phyloP scores from a whole-genome alignment of 2,329 filamentous ascomycete genomes.

The Torrubiella hemipterigena region DNA sequence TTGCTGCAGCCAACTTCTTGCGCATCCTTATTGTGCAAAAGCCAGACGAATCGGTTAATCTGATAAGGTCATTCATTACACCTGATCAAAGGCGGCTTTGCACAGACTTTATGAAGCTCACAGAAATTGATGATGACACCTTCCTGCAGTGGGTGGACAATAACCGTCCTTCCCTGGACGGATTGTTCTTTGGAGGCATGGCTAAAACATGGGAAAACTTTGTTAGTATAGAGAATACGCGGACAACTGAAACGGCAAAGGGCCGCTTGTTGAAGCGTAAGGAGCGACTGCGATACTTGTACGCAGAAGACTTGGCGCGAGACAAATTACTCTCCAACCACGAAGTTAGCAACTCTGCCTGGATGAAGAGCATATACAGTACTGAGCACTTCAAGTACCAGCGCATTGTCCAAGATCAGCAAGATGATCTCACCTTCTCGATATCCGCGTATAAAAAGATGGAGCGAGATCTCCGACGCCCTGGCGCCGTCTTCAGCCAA shows the following conservation, averaged over 20 bases:
- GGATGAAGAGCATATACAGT: slow-evolving; percentile 91
- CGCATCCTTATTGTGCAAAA: slow-evolving; percentile 92
- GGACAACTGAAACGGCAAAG: slow-evolving; percentile 64
- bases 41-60: slow-evolving; percentile 62
- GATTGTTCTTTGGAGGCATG: slow-evolving; percentile 70
- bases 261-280: slow-evolving; percentile 61
- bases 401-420: slow-evolving; percentile 78
- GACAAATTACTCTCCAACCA: slow-evolving; percentile 71
- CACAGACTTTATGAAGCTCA: slow-evolving; percentile 70
- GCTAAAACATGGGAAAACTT: slow-evolving; percentile 83
- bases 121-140: slow-evolving; percentile 77
- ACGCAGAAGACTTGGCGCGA: slow-evolving; percentile 51
- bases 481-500: slow-evolving; percentile 69
- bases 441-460: slow-evolving; percentile 66
- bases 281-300: slow-evolving; percentile 75
- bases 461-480: slow-evolving; percentile 63
- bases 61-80: slow-evolving; percentile 61
- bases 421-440: slow-evolving; percentile 75
- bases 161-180: slow-evolving; percentile 66
- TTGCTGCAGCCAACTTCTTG: slow-evolving; percentile 73
- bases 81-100: slow-evolving; percentile 61
- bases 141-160: slow-evolving; percentile 84
- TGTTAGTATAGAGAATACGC: slow-evolving; percentile 68
- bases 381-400: slow-evolving; percentile 90
- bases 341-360: slow-evolving; percentile 75